A percentile compares a stretch with the other conserved stretches of the same genome.
phyloP scores from a whole-genome alignment of 1,284 basidiomycete species.

The Phylloporus sp. region DNA sequence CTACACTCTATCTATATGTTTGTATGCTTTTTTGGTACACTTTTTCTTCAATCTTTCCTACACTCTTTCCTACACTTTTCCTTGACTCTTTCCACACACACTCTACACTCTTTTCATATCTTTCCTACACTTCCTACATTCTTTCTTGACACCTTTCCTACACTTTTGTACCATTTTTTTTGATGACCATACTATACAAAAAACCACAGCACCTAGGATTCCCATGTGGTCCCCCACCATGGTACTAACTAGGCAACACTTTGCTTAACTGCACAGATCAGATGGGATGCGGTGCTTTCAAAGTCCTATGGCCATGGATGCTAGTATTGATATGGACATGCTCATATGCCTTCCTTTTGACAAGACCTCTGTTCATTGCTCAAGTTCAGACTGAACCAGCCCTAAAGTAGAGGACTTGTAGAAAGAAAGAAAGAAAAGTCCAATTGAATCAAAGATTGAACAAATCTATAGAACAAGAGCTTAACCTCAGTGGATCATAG shows the following conservation, averaged over 20 bases:
- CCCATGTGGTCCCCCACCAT: constrained; percentile 1
- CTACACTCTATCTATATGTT: too few species aligned
- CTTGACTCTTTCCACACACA: too few species aligned
- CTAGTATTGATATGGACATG: not conserved
- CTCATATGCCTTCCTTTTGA: not conserved
- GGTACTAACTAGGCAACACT: constrained; percentile 56
- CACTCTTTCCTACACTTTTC: too few species aligned
- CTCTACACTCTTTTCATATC: too few species aligned
- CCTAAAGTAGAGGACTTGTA: not conserved
- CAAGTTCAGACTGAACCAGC: not conserved
- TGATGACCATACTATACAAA: not conserved
- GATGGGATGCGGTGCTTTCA: constrained; percentile 85
- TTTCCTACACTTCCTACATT: too few species aligned
- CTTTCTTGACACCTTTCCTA: too few species aligned
- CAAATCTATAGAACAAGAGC: not conserved
- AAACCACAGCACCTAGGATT: constrained; percentile 1
- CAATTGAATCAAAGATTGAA: not conserved
- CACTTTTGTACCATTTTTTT: too few species aligned
- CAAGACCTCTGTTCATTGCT: not conserved
- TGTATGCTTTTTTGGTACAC: too few species aligned
- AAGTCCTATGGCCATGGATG: constrained; percentile 79
- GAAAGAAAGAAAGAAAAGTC: not conserved
- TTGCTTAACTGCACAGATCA: constrained; percentile 83
- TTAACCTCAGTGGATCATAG: constrained; percentile 1
- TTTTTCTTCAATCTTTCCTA: too few species aligned